A percentile compares a stretch with the other conserved stretches of the same genome.
These are phyloP conservation scores for Lippia alba DNA, from an alignment of 305 asterid genomes.

Conservation along the genomic window DNA sequence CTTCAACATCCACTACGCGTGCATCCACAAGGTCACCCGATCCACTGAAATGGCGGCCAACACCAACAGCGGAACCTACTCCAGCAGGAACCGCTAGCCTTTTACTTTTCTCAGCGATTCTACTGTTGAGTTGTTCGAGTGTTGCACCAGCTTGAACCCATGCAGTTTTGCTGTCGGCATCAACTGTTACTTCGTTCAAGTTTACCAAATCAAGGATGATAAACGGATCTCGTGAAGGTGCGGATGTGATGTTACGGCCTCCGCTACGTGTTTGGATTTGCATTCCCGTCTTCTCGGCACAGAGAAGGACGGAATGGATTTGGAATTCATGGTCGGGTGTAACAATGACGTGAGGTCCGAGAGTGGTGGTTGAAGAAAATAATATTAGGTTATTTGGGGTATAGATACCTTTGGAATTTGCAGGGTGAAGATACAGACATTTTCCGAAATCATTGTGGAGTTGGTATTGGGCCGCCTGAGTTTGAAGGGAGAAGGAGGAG, in stretches of 20 bases:
- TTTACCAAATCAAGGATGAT: conserved; percentile 44
- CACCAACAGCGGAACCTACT: conserved; percentile 15
- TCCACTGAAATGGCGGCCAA: conserved; percentile 26
- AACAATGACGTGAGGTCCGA: conserved; percentile 18
- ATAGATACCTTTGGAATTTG: too few relatives aligned
- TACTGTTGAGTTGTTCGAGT: conserved; percentile 31
- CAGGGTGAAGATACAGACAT: too few relatives aligned
- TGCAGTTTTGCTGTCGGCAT: conserved; percentile 32
- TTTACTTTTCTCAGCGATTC: conserved; percentile 17
- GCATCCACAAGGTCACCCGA: conserved; percentile 24
- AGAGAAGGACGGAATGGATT: background rate
- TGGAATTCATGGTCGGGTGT: conserved; percentile 14
- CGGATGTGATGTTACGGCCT: conserved; percentile 41
- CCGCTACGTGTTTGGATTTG: conserved; percentile 12
- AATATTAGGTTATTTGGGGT: conserved; percentile 15
- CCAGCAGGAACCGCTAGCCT: conserved; percentile 33
- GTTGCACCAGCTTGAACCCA: conserved; percentile 49
- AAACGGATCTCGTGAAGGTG: conserved; percentile 18
- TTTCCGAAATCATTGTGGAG: too few relatives aligned
- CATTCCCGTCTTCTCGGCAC: conserved; percentile 1
- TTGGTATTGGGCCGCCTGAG: too few relatives aligned
- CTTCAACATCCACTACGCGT: conserved; percentile 4
- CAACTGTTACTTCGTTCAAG: conserved; percentile 29
- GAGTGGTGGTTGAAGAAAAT: background rate
- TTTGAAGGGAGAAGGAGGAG: too few relatives aligned